Evolutionary conservation across 2,329 filamentous ascomycete genomes (phyloP).

Genomic region (Cladosporium oxysporum): DNA sequence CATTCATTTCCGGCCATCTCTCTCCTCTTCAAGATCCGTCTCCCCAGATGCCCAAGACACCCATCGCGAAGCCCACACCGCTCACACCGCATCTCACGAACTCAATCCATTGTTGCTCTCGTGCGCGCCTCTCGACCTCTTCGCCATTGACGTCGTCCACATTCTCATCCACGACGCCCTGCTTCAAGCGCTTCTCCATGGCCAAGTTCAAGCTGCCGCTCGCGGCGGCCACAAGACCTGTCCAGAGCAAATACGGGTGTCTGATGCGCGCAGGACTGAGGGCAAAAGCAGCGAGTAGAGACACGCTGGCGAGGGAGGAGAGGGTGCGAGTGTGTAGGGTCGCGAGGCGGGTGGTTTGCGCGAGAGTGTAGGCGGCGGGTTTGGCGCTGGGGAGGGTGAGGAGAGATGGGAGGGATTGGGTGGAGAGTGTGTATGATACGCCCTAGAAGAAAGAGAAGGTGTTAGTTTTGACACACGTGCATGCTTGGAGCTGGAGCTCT

Average conservation of each 20-base stretch:
- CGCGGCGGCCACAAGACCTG: slow-evolving; percentile 65
- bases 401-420: slow-evolving; percentile 76
- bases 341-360: slow-evolving; percentile 60
- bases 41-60: slow-evolving; percentile 52
- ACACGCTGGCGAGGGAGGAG: slow-evolving; percentile 66
- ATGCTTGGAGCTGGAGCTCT: not conserved
- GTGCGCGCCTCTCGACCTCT: slow-evolving; percentile 49
- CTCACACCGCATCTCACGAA: slow-evolving; percentile 44
- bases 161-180: slow-evolving; percentile 32
- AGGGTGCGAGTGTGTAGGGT: slow-evolving; percentile 67
- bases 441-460: slow-evolving; percentile 59
- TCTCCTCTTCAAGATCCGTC: slow-evolving; percentile 39
- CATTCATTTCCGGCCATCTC: not conserved
- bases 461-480: not conserved
- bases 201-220: slow-evolving; percentile 42
- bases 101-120: slow-evolving; percentile 46
- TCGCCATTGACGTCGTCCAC: slow-evolving; percentile 52
- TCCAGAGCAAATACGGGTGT: slow-evolving; percentile 91
- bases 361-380: slow-evolving; percentile 68
- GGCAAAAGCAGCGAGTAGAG: slow-evolving; percentile 75
- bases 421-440: slow-evolving; percentile 80
- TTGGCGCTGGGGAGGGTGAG: slow-evolving; percentile 76
- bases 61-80: slow-evolving; percentile 49
- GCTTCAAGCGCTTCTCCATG: slow-evolving; percentile 28
- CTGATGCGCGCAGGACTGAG: slow-evolving; percentile 72